Evolutionary conservation across 2,329 filamentous ascomycete species (phyloP).

Genomic region (Aureobasidium subglaciale): DNA sequence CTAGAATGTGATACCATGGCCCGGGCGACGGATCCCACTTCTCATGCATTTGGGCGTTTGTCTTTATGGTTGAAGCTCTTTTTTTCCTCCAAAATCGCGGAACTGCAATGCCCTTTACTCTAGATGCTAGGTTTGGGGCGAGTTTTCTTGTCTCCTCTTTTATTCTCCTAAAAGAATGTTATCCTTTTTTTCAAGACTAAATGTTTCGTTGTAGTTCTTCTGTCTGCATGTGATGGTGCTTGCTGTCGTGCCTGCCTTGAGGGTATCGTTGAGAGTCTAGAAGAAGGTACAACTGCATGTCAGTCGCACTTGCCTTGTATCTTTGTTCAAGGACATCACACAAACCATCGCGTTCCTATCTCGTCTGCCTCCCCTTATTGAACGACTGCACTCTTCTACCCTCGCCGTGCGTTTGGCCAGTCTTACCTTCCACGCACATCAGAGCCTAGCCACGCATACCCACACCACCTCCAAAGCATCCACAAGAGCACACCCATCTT

Average conservation of each 20-base stretch:
- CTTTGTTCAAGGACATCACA: too few relatives aligned
- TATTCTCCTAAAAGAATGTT: constrained; percentile 12
- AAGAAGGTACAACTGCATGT: neutral
- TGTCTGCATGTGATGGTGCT: neutral
- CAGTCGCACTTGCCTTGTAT: too few relatives aligned
- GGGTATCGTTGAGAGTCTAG: too few relatives aligned
- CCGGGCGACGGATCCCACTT: constrained; percentile 12
- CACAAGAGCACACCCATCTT: too few relatives aligned
- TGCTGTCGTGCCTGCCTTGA: neutral
- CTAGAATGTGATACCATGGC: constrained; percentile 14
- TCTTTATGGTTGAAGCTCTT: constrained; percentile 14
- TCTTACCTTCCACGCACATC: neutral
- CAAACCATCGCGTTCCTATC: too few relatives aligned
- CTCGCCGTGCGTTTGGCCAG: too few relatives aligned
- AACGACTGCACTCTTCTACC: too few relatives aligned
- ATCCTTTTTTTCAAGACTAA: constrained; percentile 8
- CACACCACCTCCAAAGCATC: too few relatives aligned
- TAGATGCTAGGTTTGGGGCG: constrained; percentile 15
- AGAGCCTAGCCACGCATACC: too few relatives aligned
- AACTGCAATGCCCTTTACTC: constrained; percentile 15
- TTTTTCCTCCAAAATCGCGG: constrained; percentile 16
- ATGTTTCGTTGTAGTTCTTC: neutral
- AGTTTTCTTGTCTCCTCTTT: constrained; percentile 10
- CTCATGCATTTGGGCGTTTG: constrained; percentile 17
- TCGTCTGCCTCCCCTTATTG: too few relatives aligned